A percentile compares a stretch with the other conserved stretches of the same genome.
phyloP scores from a whole-genome alignment of 2,329 filamentous ascomycete species.

The Bipolaris gigantea region DNA sequence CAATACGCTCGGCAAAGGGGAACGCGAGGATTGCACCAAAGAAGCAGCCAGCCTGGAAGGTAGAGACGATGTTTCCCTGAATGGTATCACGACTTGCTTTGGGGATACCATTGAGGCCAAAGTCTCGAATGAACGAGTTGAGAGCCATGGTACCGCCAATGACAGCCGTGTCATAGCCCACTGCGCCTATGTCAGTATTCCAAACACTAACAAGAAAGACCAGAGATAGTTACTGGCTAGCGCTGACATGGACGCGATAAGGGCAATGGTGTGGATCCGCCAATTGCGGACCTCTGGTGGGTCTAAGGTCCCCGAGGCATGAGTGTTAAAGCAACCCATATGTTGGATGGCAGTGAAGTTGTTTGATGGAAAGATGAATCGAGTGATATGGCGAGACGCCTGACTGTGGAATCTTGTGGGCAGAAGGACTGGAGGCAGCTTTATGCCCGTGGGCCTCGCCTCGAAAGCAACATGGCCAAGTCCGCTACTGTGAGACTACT shows the following conservation, averaged over 20 bases:
- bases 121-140: constrained; percentile 44
- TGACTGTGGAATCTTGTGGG: neutral
- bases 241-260: constrained; percentile 44
- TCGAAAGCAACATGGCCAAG: constrained; percentile 5
- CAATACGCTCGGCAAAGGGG: constrained; percentile 53
- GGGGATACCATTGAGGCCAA: constrained; percentile 35
- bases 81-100: constrained; percentile 41
- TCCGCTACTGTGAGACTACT: constrained; percentile 14
- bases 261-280: constrained; percentile 40
- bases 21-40: constrained; percentile 48
- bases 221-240: constrained; percentile 34
- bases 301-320: constrained; percentile 39
- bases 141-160: constrained; percentile 48
- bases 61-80: constrained; percentile 46
- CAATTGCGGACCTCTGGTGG: constrained; percentile 43
- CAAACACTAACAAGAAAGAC: neutral
- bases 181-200: constrained; percentile 5
- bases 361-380: neutral
- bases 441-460: constrained; percentile 7
- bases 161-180: constrained; percentile 43
- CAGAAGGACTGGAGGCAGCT: neutral
- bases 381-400: neutral
- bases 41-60: constrained; percentile 45
- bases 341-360: neutral
- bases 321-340: constrained; percentile 36